Conservation (phyloP, 192 early-diverging fungal species). For the Nowakowskiella sp. region DNA sequence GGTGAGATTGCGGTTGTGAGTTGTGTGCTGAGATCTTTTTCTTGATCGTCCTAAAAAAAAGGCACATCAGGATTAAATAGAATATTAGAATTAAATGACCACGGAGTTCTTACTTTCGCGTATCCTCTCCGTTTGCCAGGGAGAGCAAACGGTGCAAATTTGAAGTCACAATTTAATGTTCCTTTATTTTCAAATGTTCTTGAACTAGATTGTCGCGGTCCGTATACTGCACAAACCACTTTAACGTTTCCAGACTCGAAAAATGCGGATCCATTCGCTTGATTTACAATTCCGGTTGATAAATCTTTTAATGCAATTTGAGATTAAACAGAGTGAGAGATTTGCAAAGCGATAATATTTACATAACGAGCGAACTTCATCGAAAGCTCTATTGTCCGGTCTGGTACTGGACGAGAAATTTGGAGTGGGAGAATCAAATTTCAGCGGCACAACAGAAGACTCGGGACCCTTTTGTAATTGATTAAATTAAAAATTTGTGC, state of each 20-base stretch:
- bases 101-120: constrained; percentile 23
- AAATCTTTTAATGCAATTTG: constrained; percentile 25
- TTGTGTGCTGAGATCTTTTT: constrained; percentile 55
- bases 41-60: constrained; percentile 44
- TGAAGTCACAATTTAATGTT: constrained; percentile 62
- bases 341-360: not conserved
- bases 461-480: constrained; percentile 28
- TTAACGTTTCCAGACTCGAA: constrained; percentile 66
- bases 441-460: constrained; percentile 30
- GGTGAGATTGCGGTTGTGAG: constrained; percentile 60
- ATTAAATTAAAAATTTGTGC: not conserved
- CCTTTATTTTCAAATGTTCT: constrained; percentile 46
- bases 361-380: constrained; percentile 34
- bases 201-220: constrained; percentile 51
- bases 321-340: not conserved
- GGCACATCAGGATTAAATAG: constrained; percentile 15
- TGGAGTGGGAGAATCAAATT: constrained; percentile 6
- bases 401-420: constrained; percentile 6
- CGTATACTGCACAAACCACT: constrained; percentile 71
- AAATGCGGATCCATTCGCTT: constrained; percentile 71
- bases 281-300: constrained; percentile 61
- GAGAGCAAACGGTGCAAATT: constrained; percentile 62
- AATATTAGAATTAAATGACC: not conserved
- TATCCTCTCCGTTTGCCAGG: constrained; percentile 48
- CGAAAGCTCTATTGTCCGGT: constrained; percentile 25